Conservation (phyloP, 225 moss, liverwort and hornwort genomes). For the Polytrichum formosum region DNA sequence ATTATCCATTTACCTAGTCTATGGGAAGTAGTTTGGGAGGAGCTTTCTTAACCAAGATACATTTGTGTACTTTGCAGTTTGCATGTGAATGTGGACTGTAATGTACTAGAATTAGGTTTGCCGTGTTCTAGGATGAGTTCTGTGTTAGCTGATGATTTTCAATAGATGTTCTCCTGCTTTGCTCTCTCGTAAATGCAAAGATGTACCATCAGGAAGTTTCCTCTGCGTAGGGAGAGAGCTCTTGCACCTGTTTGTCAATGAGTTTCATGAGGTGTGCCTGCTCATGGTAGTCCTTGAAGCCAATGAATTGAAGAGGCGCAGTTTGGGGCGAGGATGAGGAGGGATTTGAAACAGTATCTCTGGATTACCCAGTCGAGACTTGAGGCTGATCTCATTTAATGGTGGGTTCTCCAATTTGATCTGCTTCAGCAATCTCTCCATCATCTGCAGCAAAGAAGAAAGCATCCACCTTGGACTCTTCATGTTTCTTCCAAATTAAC, state of each 20-base stretch:
- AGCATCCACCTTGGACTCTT: no score
- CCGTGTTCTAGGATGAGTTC: no score
- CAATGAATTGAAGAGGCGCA: slow-evolving; percentile 13
- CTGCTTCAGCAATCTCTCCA: slow-evolving; percentile 27
- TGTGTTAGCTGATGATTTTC: no score
- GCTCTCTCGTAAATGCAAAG: slow-evolving; percentile 34
- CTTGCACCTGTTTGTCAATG: slow-evolving; percentile 5
- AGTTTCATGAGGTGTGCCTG: slow-evolving; percentile 20
- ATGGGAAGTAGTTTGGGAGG: no score
- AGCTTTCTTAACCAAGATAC: no score
- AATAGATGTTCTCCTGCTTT: slow-evolving; percentile 16
- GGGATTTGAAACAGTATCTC: slow-evolving; percentile 49
- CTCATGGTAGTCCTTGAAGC: slow-evolving; percentile 27
- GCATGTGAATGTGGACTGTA: no score
- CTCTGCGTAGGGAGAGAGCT: slow-evolving; percentile 15
- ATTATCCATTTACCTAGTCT: no score
- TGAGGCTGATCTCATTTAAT: slow-evolving; percentile 29
- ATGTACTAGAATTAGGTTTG: no score
- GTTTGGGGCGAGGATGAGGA: slow-evolving; percentile 25
- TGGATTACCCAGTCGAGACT: slow-evolving; percentile 23
- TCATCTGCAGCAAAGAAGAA: slow-evolving; percentile 12
- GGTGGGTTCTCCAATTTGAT: slow-evolving; percentile 26
- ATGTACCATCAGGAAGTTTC: slow-evolving; percentile 26
- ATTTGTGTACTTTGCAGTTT: no score
- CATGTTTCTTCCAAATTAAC: no score